These are phyloP conservation scores for Haematococcus lacustris DNA, from an alignment of 139 green algal species.

Conservation along the genomic window DNA sequence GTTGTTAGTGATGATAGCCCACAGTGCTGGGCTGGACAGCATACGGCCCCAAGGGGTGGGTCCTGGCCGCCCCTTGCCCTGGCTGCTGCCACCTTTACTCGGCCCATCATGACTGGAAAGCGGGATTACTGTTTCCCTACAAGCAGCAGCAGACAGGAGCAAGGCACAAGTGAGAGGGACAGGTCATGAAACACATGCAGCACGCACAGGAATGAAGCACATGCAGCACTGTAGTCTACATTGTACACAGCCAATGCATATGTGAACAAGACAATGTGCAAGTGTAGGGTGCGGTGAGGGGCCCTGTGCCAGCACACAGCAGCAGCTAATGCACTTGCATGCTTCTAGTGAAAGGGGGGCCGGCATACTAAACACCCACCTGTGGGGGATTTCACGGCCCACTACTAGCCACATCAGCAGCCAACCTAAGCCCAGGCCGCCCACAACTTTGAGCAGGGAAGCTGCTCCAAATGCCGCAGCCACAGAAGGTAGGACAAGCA, in stretches of 20 bases:
- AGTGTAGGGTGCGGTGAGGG: no score
- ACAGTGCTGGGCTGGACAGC: conserved; percentile 69
- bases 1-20: conserved; percentile 95
- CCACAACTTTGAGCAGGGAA: conserved; percentile 63
- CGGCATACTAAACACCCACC: no score
- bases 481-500: conserved; percentile 78
- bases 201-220: no score
- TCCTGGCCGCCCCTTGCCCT: conserved; percentile 32
- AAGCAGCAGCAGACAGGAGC: background rate
- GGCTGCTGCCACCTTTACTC: no score
- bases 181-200: no score
- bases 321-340: background rate
- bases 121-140: conserved; percentile 44
- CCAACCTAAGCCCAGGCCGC: conserved; percentile 68
- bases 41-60: conserved; percentile 66
- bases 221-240: no score
- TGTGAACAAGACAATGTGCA: no score
- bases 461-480: conserved; percentile 43
- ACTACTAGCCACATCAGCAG: conserved; percentile 63
- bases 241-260: no score
- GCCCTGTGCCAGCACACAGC: background rate
- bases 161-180: background rate
- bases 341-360: no score
- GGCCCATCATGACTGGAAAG: conserved; percentile 18
- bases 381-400: conserved; percentile 45